Conservation (phyloP, 2,329 filamentous ascomycete species). For the Penicillium aurantiogriseum region DNA sequence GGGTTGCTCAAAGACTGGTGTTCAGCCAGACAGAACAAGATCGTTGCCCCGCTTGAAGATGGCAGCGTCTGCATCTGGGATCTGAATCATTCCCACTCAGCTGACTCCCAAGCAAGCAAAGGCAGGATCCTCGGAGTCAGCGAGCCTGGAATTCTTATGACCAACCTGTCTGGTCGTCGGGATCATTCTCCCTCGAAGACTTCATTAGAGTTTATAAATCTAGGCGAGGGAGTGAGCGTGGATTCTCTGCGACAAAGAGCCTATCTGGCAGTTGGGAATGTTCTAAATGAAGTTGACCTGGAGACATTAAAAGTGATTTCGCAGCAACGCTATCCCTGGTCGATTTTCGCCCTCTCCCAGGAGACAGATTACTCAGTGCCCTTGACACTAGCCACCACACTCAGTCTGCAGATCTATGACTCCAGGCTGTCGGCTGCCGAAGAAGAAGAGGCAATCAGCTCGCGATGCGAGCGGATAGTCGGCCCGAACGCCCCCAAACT, state of each 20-base stretch:
- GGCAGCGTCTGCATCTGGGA: constrained; percentile 89
- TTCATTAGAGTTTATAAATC: constrained; percentile 43
- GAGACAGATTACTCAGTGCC: constrained; percentile 65
- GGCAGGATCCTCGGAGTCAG: constrained; percentile 64
- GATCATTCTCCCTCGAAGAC: constrained; percentile 29
- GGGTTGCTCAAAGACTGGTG: constrained; percentile 61
- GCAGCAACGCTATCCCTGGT: constrained; percentile 71
- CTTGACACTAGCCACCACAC: constrained; percentile 78
- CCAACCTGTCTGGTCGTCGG: constrained; percentile 65
- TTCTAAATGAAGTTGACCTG: constrained; percentile 79
- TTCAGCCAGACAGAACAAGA: constrained; percentile 55
- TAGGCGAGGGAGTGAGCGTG: constrained; percentile 80
- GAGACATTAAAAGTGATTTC: constrained; percentile 67
- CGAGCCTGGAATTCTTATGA: constrained; percentile 63
- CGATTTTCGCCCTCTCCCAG: constrained; percentile 76
- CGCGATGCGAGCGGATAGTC: constrained; percentile 34
- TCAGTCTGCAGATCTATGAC: constrained; percentile 81
- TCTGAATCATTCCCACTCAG: constrained; percentile 48
- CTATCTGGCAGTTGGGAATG: constrained; percentile 76
- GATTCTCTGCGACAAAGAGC: constrained; percentile 66
- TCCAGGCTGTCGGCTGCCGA: constrained; percentile 51
- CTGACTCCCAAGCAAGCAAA: constrained; percentile 42
- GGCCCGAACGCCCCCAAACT: constrained; percentile 28
- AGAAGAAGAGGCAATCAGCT: constrained; percentile 36
- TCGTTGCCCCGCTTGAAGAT: constrained; percentile 78